phyloP scores from a whole-genome alignment of 2,329 filamentous ascomycete species.

The Alternaria brassicae region DNA sequence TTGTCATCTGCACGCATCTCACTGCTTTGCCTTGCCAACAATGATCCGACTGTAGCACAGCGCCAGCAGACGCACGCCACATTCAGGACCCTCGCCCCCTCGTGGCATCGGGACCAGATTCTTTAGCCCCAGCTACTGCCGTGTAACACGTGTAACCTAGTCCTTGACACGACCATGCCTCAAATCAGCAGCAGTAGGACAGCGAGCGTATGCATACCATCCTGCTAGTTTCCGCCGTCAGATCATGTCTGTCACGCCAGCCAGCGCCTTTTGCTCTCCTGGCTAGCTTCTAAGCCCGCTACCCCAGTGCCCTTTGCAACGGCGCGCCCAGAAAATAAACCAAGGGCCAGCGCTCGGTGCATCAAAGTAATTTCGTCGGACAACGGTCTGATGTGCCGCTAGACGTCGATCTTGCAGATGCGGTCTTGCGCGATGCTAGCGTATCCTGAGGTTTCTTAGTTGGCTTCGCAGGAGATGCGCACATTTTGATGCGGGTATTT shows the following conservation, averaged over 20 bases:
- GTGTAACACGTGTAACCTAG: constrained; percentile 37
- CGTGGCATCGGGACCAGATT: constrained; percentile 23
- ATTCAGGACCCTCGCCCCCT: constrained; percentile 19
- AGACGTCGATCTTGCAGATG: constrained; percentile 36
- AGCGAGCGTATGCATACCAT: constrained; percentile 30
- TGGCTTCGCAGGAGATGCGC: not conserved
- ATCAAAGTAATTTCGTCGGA: constrained; percentile 27
- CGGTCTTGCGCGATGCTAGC: constrained; percentile 30
- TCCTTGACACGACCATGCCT: constrained; percentile 34
- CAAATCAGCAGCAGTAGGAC: constrained; percentile 28
- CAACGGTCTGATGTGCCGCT: constrained; percentile 34
- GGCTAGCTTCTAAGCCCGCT: constrained; percentile 23
- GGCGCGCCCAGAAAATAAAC: constrained; percentile 23
- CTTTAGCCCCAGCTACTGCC: constrained; percentile 28
- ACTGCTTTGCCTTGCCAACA: constrained; percentile 9
- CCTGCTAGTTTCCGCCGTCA: constrained; percentile 49
- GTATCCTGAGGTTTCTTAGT: constrained; percentile 3
- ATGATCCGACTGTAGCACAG: constrained; percentile 11
- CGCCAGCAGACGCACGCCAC: constrained; percentile 6
- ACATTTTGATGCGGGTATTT: not conserved
- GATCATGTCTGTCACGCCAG: constrained; percentile 30
- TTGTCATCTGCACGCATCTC: not conserved
- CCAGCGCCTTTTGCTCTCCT: constrained; percentile 26
- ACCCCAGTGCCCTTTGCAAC: constrained; percentile 20
- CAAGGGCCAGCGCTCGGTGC: constrained; percentile 7